Conservation (phyloP, 2,329 filamentous ascomycete species). For the Clarireedia monteithiana region DNA sequence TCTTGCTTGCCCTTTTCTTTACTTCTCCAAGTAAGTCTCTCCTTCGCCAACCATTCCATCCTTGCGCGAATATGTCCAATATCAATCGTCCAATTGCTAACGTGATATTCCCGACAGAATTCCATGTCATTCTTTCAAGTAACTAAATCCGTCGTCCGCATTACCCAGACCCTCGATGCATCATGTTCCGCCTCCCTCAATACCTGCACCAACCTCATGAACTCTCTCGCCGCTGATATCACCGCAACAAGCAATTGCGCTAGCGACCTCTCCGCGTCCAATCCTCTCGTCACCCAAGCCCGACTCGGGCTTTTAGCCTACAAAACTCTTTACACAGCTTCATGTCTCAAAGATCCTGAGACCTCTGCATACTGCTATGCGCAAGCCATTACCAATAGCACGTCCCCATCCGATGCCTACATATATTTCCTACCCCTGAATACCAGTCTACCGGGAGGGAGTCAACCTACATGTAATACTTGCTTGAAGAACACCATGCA, state of each 20-base stretch:
- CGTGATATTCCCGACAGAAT: slow-evolving; percentile 43
- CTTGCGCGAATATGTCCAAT: no score
- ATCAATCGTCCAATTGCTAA: not conserved
- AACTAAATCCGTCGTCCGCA: slow-evolving; percentile 59
- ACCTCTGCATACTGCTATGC: slow-evolving; percentile 72
- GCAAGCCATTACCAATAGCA: slow-evolving; percentile 70
- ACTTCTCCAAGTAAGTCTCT: slow-evolving; percentile 59
- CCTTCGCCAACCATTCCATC: not conserved
- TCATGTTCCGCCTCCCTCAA: slow-evolving; percentile 63
- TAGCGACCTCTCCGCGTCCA: slow-evolving; percentile 57
- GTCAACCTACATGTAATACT: slow-evolving; percentile 64
- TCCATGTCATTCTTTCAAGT: slow-evolving; percentile 80
- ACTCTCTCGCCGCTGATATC: slow-evolving; percentile 56
- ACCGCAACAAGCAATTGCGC: slow-evolving; percentile 58
- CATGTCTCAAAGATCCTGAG: slow-evolving; percentile 63
- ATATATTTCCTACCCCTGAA: slow-evolving; percentile 84
- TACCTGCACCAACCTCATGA: slow-evolving; percentile 59
- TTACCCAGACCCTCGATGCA: slow-evolving; percentile 71
- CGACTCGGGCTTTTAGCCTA: slow-evolving; percentile 73
- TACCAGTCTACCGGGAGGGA: slow-evolving; percentile 54
- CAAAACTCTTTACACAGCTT: slow-evolving; percentile 67
- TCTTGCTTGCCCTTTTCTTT: slow-evolving; percentile 77
- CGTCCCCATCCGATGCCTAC: slow-evolving; percentile 64
- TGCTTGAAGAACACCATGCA: slow-evolving; percentile 78
- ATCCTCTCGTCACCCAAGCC: slow-evolving; percentile 65